Evolutionary conservation across 805 yeast genomes (phyloP).

Genomic region (Candida namnaoensis): DNA sequence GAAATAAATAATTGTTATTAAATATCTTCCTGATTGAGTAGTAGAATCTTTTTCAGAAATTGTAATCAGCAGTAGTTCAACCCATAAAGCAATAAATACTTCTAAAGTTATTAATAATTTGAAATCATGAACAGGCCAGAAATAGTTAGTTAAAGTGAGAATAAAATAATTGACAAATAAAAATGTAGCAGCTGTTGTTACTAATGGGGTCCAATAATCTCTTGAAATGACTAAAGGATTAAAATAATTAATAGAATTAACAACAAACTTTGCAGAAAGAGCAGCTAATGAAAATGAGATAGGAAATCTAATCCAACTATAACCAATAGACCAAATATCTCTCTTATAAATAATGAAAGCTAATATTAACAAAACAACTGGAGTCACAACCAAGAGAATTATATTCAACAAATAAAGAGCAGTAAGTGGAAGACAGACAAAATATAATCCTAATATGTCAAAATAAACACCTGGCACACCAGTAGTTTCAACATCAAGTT

Average conservation of each 20-base stretch:
- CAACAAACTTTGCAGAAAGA: conserved; percentile 20
- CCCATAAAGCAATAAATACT: conserved; percentile 50
- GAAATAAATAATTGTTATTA: conserved; percentile 35
- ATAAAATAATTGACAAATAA: conserved; percentile 48
- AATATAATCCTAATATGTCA: conserved; percentile 52
- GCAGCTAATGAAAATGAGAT: conserved; percentile 39
- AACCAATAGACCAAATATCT: conserved; percentile 39
- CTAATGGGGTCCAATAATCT: conserved; percentile 38
- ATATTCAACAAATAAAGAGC: conserved; percentile 44
- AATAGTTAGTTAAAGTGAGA: conserved; percentile 28
- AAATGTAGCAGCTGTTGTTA: conserved; percentile 38
- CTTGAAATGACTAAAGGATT: conserved; percentile 47
- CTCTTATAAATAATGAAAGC: conserved; percentile 37
- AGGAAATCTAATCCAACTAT: conserved; percentile 50
- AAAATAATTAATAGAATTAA: conserved; percentile 29
- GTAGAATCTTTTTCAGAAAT: conserved; percentile 35
- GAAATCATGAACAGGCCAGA: conserved; percentile 46
- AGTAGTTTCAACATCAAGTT: conserved; percentile 21
- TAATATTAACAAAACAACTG: conserved; percentile 40
- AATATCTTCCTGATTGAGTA: conserved; percentile 39
- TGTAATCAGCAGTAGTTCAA: conserved; percentile 39
- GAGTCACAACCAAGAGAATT: conserved; percentile 41
- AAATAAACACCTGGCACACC: conserved; percentile 45
- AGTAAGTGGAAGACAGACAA: conserved; percentile 44
- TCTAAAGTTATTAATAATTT: conserved; percentile 52